Evolutionary conservation across 352 stramenopile genomes (phyloP).

Genomic region (Peronospora belbahrii): DNA sequence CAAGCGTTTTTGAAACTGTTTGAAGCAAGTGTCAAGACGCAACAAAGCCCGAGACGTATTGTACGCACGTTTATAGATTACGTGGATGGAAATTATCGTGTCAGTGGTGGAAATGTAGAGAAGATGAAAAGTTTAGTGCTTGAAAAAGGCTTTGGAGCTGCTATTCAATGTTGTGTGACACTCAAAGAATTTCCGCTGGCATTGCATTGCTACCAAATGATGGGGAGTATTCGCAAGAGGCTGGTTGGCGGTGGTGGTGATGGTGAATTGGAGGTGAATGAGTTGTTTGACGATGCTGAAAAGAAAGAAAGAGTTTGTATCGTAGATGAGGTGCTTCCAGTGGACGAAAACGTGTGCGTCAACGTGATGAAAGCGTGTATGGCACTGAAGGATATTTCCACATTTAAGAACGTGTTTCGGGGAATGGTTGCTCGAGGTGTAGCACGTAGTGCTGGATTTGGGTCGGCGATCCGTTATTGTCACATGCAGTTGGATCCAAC

Average conservation of each 20-base stretch:
- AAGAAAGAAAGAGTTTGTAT: constrained; percentile 4
- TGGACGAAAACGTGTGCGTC: constrained; percentile 78
- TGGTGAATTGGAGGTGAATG: constrained; percentile 18
- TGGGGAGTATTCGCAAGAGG: constrained; percentile 11
- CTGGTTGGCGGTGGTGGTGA: constrained; percentile 1
- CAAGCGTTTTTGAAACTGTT: constrained; percentile 61
- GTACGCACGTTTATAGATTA: constrained; percentile 39
- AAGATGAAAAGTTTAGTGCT: constrained; percentile 21
- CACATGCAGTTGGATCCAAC: constrained; percentile 31
- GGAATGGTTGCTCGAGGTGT: constrained; percentile 41
- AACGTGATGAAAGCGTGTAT: constrained; percentile 60
- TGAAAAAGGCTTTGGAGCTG: constrained; percentile 56
- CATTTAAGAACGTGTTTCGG: constrained; percentile 51
- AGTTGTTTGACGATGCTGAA: not conserved
- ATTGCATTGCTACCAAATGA: constrained; percentile 33
- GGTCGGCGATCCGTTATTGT: constrained; percentile 61
- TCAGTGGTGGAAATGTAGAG: constrained; percentile 4
- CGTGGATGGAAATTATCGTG: constrained; percentile 18
- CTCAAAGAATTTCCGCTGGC: constrained; percentile 34
- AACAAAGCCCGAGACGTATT: constrained; percentile 13
- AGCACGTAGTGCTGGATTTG: constrained; percentile 54
- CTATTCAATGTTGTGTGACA: constrained; percentile 53
- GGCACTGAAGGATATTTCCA: constrained; percentile 24
- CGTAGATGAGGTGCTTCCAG: constrained; percentile 22
- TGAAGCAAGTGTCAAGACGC: constrained; percentile 12